Evolutionary conservation across 176 grass and related monocot genomes (phyloP).

Genomic region (Aegilops sharonensis): DNA sequence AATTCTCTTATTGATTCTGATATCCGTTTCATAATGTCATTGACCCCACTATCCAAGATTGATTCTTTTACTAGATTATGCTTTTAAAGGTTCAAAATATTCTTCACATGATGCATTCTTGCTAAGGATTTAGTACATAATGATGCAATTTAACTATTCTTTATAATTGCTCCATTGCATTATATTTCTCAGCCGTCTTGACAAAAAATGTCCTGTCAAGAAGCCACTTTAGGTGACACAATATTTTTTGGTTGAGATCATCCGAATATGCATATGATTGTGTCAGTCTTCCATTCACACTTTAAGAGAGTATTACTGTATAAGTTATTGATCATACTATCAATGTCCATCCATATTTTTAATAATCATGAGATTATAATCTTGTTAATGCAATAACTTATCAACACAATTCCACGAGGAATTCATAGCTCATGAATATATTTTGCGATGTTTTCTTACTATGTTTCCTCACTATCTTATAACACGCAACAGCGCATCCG

Average conservation of each 20-base stretch:
- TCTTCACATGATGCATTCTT: not conserved
- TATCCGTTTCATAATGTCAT: not conserved
- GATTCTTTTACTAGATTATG: not conserved
- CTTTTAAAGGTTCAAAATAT: not conserved
- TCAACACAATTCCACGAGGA: not conserved
- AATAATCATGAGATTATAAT: not conserved
- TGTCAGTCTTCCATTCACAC: not conserved
- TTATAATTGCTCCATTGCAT: not conserved
- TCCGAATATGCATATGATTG: not conserved
- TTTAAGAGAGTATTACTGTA: not conserved
- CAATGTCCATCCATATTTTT: not conserved
- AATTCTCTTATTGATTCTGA: too few relatives aligned
- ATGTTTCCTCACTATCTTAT: not conserved
- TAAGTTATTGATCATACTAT: not conserved
- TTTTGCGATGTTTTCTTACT: not conserved
- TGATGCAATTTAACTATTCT: not conserved
- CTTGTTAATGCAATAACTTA: not conserved
- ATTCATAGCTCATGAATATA: not conserved
- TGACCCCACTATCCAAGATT: not conserved
- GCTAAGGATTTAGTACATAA: not conserved
- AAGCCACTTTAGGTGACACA: too few relatives aligned
- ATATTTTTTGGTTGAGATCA: not conserved
- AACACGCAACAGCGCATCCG: constrained; percentile 57
- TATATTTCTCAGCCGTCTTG: not conserved
- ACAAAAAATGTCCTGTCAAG: too few relatives aligned